These are phyloP conservation scores for Dichomitus squalens DNA, from an alignment of 1,284 basidiomycete genomes.

Conservation along the genomic window DNA sequence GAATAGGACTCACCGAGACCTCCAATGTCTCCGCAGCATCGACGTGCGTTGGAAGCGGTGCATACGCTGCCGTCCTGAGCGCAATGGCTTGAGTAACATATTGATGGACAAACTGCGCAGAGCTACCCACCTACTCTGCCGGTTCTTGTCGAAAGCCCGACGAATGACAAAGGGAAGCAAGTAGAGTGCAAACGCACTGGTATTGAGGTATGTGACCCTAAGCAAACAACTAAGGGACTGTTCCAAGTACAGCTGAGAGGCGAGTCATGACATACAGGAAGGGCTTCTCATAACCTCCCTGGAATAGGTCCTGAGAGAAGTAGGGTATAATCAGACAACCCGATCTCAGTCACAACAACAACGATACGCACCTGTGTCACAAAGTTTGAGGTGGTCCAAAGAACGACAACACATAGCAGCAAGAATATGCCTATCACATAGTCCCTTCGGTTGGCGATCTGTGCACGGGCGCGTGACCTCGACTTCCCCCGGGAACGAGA, in stretches of 20 bases:
- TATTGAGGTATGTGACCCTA: slow-evolving; percentile 87
- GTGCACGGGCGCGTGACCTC: slow-evolving; percentile 14
- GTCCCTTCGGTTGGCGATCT: slow-evolving; percentile 39
- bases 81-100: not conserved
- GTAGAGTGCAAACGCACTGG: slow-evolving; percentile 88
- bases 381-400: slow-evolving; percentile 85
- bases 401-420: slow-evolving; percentile 77
- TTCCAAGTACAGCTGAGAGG: not conserved
- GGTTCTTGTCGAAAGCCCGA: slow-evolving; percentile 32
- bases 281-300: slow-evolving; percentile 77
- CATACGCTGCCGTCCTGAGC: slow-evolving; percentile 33
- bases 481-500: slow-evolving; percentile 19
- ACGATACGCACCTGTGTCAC: slow-evolving; percentile 65
- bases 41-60: slow-evolving; percentile 38
- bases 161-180: slow-evolving; percentile 72
- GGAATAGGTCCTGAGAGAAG: slow-evolving; percentile 60
- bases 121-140: slow-evolving; percentile 22
- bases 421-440: slow-evolving; percentile 75
- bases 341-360: not conserved
- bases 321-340: not conserved
- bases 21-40: slow-evolving; percentile 27
- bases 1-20: slow-evolving; percentile 14
- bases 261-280: slow-evolving; percentile 60
- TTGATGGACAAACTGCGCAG: not conserved
- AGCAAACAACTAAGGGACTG: not conserved